Conservation (phyloP, 306 rosid genomes). For the Potentilla sterilis region DNA sequence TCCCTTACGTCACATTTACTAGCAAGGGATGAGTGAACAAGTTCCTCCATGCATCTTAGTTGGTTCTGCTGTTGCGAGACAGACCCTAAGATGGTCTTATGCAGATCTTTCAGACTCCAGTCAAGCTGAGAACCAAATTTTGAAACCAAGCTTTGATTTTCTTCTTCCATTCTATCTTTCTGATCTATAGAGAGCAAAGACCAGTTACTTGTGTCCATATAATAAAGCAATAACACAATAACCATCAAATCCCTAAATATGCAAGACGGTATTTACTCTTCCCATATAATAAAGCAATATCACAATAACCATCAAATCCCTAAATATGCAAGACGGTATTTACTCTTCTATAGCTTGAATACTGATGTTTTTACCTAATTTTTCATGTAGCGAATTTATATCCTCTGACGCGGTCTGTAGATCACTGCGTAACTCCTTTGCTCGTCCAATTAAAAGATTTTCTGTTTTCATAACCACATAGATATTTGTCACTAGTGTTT, state of each 20-base stretch:
- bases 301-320: background rate
- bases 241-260: background rate
- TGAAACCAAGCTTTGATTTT: constrained; percentile 56
- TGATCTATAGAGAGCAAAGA: constrained; percentile 42
- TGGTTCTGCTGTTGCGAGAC: constrained; percentile 75
- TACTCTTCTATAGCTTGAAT: constrained; percentile 4
- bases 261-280: background rate
- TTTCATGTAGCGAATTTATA: constrained; percentile 51
- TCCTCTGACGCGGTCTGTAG: constrained; percentile 73
- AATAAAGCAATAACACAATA: background rate
- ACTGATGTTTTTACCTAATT: constrained; percentile 52
- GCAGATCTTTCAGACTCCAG: constrained; percentile 63
- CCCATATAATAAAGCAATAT: background rate
- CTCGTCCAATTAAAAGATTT: constrained; percentile 64
- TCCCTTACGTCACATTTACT: constrained; percentile 77
- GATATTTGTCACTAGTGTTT: constrained; percentile 5
- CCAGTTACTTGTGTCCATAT: background rate
- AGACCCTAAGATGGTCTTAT: constrained; percentile 58
- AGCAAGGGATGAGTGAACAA: constrained; percentile 49
- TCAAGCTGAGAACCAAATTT: constrained; percentile 71
- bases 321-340: background rate
- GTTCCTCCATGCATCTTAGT: constrained; percentile 74
- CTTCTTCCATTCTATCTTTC: constrained; percentile 69
- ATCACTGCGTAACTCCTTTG: constrained; percentile 67
- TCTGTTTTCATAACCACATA: constrained; percentile 46